phyloP scores from a whole-genome alignment of 352 stramenopile species.

The Globisporangium orthogonon region DNA sequence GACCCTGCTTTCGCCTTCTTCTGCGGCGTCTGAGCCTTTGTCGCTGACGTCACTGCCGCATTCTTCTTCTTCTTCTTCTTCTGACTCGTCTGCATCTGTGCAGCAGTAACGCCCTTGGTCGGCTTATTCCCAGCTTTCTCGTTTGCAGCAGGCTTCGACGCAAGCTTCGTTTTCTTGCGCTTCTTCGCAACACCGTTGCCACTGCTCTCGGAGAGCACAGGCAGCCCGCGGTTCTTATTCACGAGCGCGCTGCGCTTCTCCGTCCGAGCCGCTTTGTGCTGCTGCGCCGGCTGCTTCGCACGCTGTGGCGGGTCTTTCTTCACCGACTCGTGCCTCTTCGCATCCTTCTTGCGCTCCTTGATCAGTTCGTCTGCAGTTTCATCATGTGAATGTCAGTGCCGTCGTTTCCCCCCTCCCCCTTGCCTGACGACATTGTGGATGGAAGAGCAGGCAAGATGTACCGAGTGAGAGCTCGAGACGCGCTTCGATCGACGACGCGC shows the following conservation, averaged over 20 bases:
- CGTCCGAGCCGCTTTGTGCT: conserved; percentile 13
- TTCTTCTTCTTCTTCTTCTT: not conserved
- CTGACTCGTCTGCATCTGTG: not conserved
- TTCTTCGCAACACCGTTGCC: conserved; percentile 2
- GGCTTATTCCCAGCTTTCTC: not conserved
- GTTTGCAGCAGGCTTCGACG: not conserved
- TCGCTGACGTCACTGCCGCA: not conserved
- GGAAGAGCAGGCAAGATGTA: conserved; percentile 5
- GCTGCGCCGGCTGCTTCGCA: conserved; percentile 14
- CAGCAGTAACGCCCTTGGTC: not conserved
- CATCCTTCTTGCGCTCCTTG: conserved; percentile 64
- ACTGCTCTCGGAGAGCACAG: conserved; percentile 4
- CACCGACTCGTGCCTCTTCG: conserved; percentile 12
- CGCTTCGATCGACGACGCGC: conserved; percentile 19
- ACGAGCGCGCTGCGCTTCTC: conserved; percentile 31
- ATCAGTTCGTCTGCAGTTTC: conserved; percentile 44
- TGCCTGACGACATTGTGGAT: not conserved
- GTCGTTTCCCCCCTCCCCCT: no score
- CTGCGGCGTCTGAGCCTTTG: not conserved
- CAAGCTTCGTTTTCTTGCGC: conserved; percentile 18
- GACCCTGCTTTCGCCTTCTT: conserved; percentile 14
- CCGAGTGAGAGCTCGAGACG: conserved; percentile 40
- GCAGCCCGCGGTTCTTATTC: conserved; percentile 41
- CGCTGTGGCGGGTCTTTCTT: conserved; percentile 15
- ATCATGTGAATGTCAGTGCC: no score